Conservation (phyloP, 2,329 filamentous ascomycete species). For the Ascochyta rabiei region DNA sequence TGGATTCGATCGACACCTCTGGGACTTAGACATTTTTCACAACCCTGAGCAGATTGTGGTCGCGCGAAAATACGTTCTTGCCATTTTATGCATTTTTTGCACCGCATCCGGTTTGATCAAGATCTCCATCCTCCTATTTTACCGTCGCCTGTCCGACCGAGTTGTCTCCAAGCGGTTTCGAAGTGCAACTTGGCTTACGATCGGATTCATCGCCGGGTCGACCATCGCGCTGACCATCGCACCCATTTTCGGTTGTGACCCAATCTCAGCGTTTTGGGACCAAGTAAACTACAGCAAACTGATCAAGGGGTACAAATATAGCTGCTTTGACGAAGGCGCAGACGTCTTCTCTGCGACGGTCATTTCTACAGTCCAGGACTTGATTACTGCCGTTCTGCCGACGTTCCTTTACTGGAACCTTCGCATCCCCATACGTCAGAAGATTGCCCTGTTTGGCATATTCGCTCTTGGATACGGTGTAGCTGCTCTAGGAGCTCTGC, state of each 20-base stretch:
- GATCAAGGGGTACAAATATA: slow-evolving; percentile 32
- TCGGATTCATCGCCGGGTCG: slow-evolving; percentile 34
- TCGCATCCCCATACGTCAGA: slow-evolving; percentile 35
- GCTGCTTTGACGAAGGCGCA: slow-evolving; percentile 42
- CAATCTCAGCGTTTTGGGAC: slow-evolving; percentile 42
- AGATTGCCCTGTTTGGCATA: slow-evolving; percentile 38
- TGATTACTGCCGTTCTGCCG: slow-evolving; percentile 40
- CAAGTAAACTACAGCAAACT: slow-evolving; percentile 27
- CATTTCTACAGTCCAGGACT: slow-evolving; percentile 36
- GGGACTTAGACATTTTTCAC: slow-evolving; percentile 28
- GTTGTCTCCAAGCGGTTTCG: slow-evolving; percentile 33
- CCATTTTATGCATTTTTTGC: slow-evolving; percentile 35
- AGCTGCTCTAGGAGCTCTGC: slow-evolving; percentile 30
- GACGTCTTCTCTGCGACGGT: slow-evolving; percentile 37
- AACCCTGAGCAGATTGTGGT: slow-evolving; percentile 18
- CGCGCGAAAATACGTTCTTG: slow-evolving; percentile 38
- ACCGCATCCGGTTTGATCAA: slow-evolving; percentile 39
- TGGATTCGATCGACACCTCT: slow-evolving; percentile 35
- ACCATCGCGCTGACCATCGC: slow-evolving; percentile 36
- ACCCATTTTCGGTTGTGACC: slow-evolving; percentile 38
- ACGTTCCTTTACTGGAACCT: slow-evolving; percentile 43
- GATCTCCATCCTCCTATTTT: slow-evolving; percentile 44
- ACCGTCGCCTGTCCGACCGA: slow-evolving; percentile 35
- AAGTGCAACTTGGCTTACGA: slow-evolving; percentile 34
- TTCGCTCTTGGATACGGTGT: slow-evolving; percentile 42